Evolutionary conservation across 2,329 filamentous ascomycete species (phyloP).

Genomic region (Ascochyta koolunga): DNA sequence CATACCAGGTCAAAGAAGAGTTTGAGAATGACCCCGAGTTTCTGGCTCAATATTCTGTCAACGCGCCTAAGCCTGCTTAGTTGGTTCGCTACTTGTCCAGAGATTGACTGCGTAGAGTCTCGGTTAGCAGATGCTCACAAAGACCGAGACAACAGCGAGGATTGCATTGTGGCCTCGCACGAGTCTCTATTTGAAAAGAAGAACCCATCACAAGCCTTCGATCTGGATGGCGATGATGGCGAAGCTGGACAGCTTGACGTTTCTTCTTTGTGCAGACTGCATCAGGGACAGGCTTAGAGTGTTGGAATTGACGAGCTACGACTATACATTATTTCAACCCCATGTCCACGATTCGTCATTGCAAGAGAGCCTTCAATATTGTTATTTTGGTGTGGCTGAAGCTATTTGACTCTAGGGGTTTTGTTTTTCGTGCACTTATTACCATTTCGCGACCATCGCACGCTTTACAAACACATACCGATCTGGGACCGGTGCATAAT

Average conservation of each 20-base stretch:
- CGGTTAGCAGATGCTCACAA: neutral
- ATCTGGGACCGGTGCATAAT: too few relatives aligned
- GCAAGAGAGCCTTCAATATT: neutral
- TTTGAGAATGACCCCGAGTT: slow-evolving; percentile 83
- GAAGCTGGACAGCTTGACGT: neutral
- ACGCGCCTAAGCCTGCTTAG: slow-evolving; percentile 9
- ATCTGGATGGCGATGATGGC: neutral
- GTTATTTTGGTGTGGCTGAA: too few relatives aligned
- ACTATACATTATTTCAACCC: neutral
- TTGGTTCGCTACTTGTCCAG: slow-evolving; percentile 16
- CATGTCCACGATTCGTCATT: too few relatives aligned
- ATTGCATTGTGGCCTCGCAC: neutral
- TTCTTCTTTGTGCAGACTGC: neutral
- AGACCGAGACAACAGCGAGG: neutral
- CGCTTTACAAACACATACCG: too few relatives aligned
- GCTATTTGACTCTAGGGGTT: neutral
- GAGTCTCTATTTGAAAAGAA: neutral
- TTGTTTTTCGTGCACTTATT: neutral
- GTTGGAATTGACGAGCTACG: neutral
- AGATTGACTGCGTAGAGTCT: neutral
- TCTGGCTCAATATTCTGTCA: slow-evolving; percentile 71
- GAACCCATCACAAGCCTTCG: neutral
- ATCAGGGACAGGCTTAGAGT: neutral
- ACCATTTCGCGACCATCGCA: too few relatives aligned
- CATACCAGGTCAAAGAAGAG: slow-evolving; percentile 84